A percentile compares a stretch with the other conserved stretches of the same genome.
Evolutionary conservation across 2,329 filamentous ascomycete species (phyloP).

Genomic region (Claviceps spartinae): DNA sequence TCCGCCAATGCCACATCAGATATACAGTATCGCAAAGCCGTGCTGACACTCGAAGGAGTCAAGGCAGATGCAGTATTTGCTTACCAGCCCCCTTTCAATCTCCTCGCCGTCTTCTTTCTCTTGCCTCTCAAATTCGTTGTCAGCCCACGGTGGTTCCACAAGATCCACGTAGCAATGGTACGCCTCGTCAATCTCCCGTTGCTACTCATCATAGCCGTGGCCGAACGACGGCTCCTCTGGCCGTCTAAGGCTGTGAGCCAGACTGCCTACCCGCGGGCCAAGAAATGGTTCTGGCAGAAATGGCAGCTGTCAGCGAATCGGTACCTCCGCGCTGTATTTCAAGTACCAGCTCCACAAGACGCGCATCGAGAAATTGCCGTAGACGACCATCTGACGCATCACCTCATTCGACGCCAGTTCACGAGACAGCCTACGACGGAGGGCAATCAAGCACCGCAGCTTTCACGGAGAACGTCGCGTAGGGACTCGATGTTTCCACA

Average conservation of each 20-base stretch:
- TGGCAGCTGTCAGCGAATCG: constrained; percentile 57
- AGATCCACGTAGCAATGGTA: constrained; percentile 69
- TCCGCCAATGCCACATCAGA: constrained; percentile 67
- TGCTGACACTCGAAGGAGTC: constrained; percentile 73
- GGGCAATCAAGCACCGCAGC: constrained; percentile 9
- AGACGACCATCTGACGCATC: constrained; percentile 44
- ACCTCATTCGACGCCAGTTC: constrained; percentile 45
- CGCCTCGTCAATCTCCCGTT: constrained; percentile 63
- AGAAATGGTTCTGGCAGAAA: constrained; percentile 49
- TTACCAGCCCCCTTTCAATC: constrained; percentile 73
- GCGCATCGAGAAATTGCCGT: constrained; percentile 43
- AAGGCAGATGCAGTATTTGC: constrained; percentile 75
- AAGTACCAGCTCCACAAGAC: constrained; percentile 52
- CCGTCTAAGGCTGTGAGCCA: constrained; percentile 12
- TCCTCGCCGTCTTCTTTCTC: constrained; percentile 59
- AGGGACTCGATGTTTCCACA: constrained; percentile 43
- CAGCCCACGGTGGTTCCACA: constrained; percentile 78
- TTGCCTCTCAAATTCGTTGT: constrained; percentile 67
- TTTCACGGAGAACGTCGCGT: constrained; percentile 23
- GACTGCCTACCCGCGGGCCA: constrained; percentile 12
- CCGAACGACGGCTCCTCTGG: constrained; percentile 61
- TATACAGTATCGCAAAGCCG: constrained; percentile 68
- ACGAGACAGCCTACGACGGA: constrained; percentile 29
- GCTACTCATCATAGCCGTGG: constrained; percentile 54
- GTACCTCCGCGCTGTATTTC: constrained; percentile 60